phyloP scores from a whole-genome alignment of 1,284 basidiomycete genomes.

The Moesziomyces sp. region DNA sequence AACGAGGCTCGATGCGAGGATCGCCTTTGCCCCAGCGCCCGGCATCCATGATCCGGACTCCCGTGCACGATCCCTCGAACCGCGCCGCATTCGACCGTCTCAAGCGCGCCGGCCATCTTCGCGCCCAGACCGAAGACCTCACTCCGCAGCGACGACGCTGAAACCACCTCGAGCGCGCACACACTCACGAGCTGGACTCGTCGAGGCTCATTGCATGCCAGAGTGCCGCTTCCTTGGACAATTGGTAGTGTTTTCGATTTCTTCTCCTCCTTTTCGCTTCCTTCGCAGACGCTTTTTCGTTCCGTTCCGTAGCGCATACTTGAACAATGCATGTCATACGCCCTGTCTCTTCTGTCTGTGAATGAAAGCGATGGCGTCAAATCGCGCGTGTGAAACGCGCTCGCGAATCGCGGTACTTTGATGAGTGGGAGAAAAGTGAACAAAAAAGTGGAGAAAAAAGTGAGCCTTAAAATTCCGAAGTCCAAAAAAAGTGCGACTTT shows the following conservation, averaged over 20 bases:
- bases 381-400: too few relatives aligned
- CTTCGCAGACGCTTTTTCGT: constrained; percentile 7
- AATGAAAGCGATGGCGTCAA: neutral
- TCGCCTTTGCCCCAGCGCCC: constrained; percentile 20
- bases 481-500: constrained; percentile 1
- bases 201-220: neutral
- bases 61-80: constrained; percentile 33
- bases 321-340: constrained; percentile 24
- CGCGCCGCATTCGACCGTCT: constrained; percentile 45
- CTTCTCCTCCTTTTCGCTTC: neutral
- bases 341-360: too few relatives aligned
- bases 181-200: constrained; percentile 13
- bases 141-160: constrained; percentile 37
- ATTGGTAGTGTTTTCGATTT: neutral
- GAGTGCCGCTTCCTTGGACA: neutral
- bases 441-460: neutral
- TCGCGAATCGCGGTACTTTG: neutral
- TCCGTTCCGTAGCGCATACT: neutral
- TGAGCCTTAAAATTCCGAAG: neutral
- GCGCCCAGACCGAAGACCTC: constrained; percentile 40
- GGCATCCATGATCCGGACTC: constrained; percentile 34
- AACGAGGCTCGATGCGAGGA: constrained; percentile 22
- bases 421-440: neutral
- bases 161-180: neutral
- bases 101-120: constrained; percentile 44